Conservation (phyloP, 23 red algal genomes). For the Gracilaria domingensis region DNA sequence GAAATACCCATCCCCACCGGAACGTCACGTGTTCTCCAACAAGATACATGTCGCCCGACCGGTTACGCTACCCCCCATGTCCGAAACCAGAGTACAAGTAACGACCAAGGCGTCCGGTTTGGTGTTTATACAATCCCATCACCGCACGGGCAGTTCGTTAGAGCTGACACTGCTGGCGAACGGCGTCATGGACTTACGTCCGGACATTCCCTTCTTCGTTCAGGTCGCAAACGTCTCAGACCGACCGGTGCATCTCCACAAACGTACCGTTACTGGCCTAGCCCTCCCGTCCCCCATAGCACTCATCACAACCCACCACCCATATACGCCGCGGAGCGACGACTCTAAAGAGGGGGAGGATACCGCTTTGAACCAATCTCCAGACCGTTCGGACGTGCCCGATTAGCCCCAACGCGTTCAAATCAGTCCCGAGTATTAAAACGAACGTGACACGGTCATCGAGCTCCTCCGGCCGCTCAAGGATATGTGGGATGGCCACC, state of each 20-base stretch:
- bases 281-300: neutral
- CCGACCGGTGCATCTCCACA: slow-evolving; percentile 13
- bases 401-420: neutral
- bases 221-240: neutral
- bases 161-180: slow-evolving; percentile 28
- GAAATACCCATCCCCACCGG: too few relatives aligned
- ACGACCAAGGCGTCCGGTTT: neutral
- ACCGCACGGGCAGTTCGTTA: neutral
- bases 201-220: slow-evolving; percentile 33
- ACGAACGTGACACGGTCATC: neutral
- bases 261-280: neutral
- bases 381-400: neutral
- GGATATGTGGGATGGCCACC: neutral
- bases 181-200: slow-evolving; percentile 32
- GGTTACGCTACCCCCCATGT: slow-evolving; percentile 20
- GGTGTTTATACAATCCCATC: neutral
- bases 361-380: too few relatives aligned
- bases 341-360: neutral
- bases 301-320: neutral
- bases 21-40: neutral
- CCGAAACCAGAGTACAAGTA: neutral
- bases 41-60: slow-evolving; percentile 23
- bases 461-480: too few relatives aligned
- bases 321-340: neutral
- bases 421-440: neutral